Evolutionary conservation across 768 basidiomycete genomes (phyloP), one percentile per base, ranked within the genome.

Genomic region (Cystofilobasidium capitatum): DNA sequence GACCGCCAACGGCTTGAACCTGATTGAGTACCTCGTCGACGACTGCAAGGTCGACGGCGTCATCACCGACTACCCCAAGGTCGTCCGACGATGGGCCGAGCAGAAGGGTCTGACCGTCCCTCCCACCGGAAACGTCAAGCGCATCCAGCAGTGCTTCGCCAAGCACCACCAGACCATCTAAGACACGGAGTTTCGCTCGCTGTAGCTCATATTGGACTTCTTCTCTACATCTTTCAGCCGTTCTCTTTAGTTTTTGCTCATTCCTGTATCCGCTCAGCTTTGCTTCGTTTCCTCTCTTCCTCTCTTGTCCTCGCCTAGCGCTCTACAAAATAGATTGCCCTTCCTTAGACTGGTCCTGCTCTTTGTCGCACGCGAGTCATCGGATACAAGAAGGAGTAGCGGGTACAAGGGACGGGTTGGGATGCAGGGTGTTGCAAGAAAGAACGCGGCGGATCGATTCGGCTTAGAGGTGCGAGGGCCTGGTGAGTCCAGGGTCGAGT

Each of bases 41-140:
- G 42, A 44, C 9, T 14, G 10, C n/a, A 22, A 22, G 17, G 58
- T 60, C 39, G 58, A 60, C 39, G 63, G 63, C n/a, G 5, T 90
- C 65, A 89, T 90, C 72, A 84, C 87, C 6, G 88, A 90, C 73
- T 88, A 84, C 74, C 86, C 88, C 4, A 76, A 79, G 51, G 77
- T 81, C 29, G 76, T 88, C 57, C 82, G 86, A 44, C 78, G 84
- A 59, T 81, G 83, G 74, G 80, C 82, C 10, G 79, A 83, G 69
- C 82, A 84, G 69, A 79, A 79, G 44, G 83, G 83, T 8, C 74
- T 81, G 10, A 72, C 76, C 0, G 81, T 86, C 39, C 81, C 84
- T 2, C 83, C 86, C 0, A 80, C 79, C 58, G 85, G 82, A 71
- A 81, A 85, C n/a, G 81, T 83, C 71, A 79, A 81, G 36, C 78